Conservation (phyloP, 176 grass and related monocot genomes). For the Carex myosuroides region DNA sequence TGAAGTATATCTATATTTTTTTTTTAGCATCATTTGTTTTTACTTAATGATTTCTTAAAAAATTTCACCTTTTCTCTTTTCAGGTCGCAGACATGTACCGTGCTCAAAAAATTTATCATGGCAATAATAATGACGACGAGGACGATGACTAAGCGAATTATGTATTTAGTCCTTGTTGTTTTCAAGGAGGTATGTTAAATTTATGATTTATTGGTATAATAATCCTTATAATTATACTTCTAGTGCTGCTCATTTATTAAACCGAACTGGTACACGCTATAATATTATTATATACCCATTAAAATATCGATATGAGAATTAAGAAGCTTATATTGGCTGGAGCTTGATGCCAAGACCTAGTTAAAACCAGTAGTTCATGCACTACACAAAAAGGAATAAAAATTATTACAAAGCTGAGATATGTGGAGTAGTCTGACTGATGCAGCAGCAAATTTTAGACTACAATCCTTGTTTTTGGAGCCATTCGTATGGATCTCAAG, state of each 20-base stretch:
- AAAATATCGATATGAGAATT: neutral
- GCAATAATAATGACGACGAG: slow-evolving; percentile 63
- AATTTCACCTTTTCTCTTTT: neutral
- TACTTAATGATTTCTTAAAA: slow-evolving; percentile 13
- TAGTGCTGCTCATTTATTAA: neutral
- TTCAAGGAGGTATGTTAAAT: slow-evolving; percentile 9
- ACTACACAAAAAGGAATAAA: neutral
- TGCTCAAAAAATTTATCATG: slow-evolving; percentile 88
- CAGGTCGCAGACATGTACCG: slow-evolving; percentile 92
- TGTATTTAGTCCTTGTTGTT: neutral
- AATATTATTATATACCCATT: neutral
- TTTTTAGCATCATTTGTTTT: neutral
- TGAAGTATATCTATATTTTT: neutral
- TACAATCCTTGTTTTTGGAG: neutral
- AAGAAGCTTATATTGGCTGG: neutral
- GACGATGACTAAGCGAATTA: slow-evolving; percentile 64
- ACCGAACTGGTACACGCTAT: neutral
- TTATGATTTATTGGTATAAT: neutral
- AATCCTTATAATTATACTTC: neutral
- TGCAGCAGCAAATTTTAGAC: neutral
- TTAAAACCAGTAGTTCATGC: neutral
- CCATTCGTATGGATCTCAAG: neutral
- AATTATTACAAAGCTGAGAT: neutral
- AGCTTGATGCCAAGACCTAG: neutral
- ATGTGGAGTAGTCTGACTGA: neutral